A percentile compares a stretch with the other conserved stretches of the same genome.
Evolutionary conservation across 495 filamentous ascomycete genomes (phyloP).

Genomic region (Tuber brumale): DNA sequence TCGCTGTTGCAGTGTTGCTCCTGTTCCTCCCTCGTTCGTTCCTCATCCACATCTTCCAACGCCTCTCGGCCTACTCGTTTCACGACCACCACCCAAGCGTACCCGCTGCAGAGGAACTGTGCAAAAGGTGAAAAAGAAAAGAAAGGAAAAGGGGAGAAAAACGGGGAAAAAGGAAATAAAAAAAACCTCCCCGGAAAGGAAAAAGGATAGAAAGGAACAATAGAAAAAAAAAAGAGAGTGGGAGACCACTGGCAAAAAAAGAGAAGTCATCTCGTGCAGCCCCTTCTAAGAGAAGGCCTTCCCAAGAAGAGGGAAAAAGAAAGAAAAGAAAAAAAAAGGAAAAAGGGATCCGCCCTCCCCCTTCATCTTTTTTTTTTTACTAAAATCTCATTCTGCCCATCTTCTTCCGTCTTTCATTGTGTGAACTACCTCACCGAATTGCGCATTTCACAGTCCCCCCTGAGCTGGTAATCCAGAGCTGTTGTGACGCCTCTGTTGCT

Average conservation of each 20-base stretch:
- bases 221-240: conserved; percentile 10
- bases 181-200: conserved; percentile 18
- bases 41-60: neutral
- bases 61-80: neutral
- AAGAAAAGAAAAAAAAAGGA: conserved; percentile 9
- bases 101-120: neutral
- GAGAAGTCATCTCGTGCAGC: conserved; percentile 32
- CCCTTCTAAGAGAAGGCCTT: conserved; percentile 8
- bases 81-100: neutral
- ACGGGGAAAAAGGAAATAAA: conserved; percentile 21
- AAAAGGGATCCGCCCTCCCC: conserved; percentile 32
- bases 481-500: conserved; percentile 25
- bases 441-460: conserved; percentile 35
- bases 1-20: conserved; percentile 14
- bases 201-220: conserved; percentile 11
- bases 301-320: neutral
- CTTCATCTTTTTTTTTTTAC: conserved; percentile 14
- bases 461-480: conserved; percentile 34
- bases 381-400: conserved; percentile 24
- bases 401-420: conserved; percentile 14
- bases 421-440: conserved; percentile 36
- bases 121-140: neutral
- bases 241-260: conserved; percentile 13
- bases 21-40: conserved; percentile 7
- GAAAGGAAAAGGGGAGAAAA: conserved; percentile 22